Evolutionary conservation across 2,329 filamentous ascomycete genomes (phyloP), one percentile per base, ranked within the genome.

Genomic region (Trichophyton rubrum): DNA sequence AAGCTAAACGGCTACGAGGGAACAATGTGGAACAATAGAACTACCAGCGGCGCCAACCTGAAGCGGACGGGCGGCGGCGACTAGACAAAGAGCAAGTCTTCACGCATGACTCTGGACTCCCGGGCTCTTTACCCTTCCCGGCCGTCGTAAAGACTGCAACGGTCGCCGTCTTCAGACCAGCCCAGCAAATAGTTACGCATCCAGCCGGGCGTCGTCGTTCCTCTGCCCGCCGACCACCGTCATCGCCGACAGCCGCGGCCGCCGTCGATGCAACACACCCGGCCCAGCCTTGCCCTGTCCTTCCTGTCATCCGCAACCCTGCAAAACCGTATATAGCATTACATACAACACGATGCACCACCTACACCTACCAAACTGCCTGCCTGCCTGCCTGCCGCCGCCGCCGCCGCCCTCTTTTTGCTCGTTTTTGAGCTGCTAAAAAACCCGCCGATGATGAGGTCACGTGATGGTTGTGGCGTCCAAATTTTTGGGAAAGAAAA

Each of bases 401-500:
- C 27, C 27, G 6, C 6, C 27, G 27, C 22, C 22, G 22, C 22
- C 6, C 6, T 6, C 27, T 27, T 27, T 7, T 27, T 4, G 27
- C 27, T 27, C 27, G 27, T 27, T 27, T 27, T 27, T 27, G 27
- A 27, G 27, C 13, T 33, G 13, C 27, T 11, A n/a, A 55, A 55
- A 55, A 55, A 55, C n/a, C 49, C 24, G 27, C 49, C 49, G 49
- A 27, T n/a, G 17, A 5, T 15, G 11, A 35, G 49, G 49, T 55
- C 49, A 55, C 49, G 49, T 55, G 49, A 1, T 9, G 1, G 8
- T 4, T 24, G 49, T 55, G 49, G 49, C 49, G 49, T 35, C 33
- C 49, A n/a, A 55, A 33, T 3, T 55, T 55, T 55, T 55, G 49
- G 49, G 49, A 27, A 27, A 55, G 17, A 55, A 55, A 35, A 53